Conservation (phyloP, 805 yeast species). For the Hermanozyma aechmeae region DNA sequence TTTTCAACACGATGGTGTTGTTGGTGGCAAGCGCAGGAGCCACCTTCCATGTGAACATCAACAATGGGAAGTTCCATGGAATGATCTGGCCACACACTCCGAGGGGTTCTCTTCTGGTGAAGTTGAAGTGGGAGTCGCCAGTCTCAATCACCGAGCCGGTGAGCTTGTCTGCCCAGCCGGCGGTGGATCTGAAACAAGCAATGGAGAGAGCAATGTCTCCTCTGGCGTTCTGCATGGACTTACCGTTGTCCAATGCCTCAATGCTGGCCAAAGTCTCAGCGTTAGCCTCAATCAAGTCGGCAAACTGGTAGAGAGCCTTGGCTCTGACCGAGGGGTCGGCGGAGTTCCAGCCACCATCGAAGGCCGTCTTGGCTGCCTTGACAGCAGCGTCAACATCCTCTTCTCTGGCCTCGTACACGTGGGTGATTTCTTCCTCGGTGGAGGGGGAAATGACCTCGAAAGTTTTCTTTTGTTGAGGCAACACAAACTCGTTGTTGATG, state of each 20-base stretch:
- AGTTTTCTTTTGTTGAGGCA: constrained; percentile 47
- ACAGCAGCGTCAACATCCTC: constrained; percentile 84
- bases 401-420: constrained; percentile 64
- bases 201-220: constrained; percentile 70
- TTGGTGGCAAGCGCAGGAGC: constrained; percentile 92
- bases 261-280: constrained; percentile 66
- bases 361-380: constrained; percentile 74
- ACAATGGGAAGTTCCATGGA: constrained; percentile 95
- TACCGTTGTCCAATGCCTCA: constrained; percentile 87
- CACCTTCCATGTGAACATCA: constrained; percentile 91
- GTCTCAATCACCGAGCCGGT: constrained; percentile 71
- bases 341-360: constrained; percentile 58
- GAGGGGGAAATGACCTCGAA: constrained; percentile 58
- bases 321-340: constrained; percentile 64
- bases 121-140: constrained; percentile 62
- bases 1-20: constrained; percentile 78
- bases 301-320: constrained; percentile 55
- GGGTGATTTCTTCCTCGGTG: constrained; percentile 60
- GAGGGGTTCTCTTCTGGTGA: constrained; percentile 79
- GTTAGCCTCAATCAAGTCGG: constrained; percentile 67
- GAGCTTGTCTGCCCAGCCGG: constrained; percentile 87
- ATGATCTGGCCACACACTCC: constrained; percentile 95
- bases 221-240: constrained; percentile 57
- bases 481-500: constrained; percentile 76
- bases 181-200: constrained; percentile 70